Base-by-base conservation (phyloP, 305 asterid species). In the Plantago coronopus region DNA sequence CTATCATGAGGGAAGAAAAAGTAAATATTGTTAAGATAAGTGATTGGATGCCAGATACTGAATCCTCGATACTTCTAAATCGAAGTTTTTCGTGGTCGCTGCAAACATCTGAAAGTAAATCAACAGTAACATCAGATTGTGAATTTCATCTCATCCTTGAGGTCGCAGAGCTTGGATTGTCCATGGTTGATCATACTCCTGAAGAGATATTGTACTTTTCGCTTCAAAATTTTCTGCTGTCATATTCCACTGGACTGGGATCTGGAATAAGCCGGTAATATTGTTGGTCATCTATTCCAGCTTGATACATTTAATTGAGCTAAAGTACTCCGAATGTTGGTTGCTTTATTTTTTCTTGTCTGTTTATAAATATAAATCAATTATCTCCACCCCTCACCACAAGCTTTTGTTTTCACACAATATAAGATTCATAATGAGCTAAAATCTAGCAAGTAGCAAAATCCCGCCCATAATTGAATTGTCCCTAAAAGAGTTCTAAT, bases 101-200 rank as follows among this genome's bases (percentile, higher is more conserved):
- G 61, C 87, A 69, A 57, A 58, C 71, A 68, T 71, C 81, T 17
- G 86, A 74, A 50, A 75, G 70, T 76, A 68, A 54, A 70, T 68
- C 94, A 65, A 60, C 77, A n/a, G 64, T 77, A 44, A 63, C 67
- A 74, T 69, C 91, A 42, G 87, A 81, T 64, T 71, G 77, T 53
- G 99, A 94, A 79, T 87, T 88, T 72, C 99, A 94, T 82, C 76
- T 90, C 68, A 76, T 80, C 71, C 81, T 94, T 63, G 99, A 94
- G 82, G 89, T 94, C 34, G 83, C 87, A 2, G 99, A 94, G 81
- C 95, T 94, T 75, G 97, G 99, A 29, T 62, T 94, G 77, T 94
- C 99, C 63, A 69, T 94, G 68, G 75, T 94, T 75, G 99, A 94
- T 83, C 99, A 94, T 72, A 87, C 99, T 57, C 99, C 99, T 51